phyloP scores from a whole-genome alignment of 495 filamentous ascomycete genomes.

The Hyaloscypha finlandica region DNA sequence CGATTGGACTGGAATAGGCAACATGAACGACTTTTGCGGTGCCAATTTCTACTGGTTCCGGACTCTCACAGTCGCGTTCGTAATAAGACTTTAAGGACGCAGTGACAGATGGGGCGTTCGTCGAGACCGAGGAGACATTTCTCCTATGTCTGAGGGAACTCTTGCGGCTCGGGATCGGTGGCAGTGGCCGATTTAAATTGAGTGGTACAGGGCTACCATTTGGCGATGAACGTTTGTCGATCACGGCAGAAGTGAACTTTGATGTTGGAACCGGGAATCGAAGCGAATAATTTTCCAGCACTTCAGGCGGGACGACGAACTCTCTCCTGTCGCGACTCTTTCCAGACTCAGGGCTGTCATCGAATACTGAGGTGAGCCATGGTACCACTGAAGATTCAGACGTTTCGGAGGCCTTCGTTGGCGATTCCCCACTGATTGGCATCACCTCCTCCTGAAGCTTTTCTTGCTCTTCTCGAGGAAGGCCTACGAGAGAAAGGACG shows the following conservation, averaged over 20 bases:
- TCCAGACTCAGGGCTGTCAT: neutral
- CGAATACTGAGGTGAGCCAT: slow-evolving; percentile 22
- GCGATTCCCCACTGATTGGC: neutral
- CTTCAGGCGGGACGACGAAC: neutral
- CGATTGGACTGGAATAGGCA: neutral
- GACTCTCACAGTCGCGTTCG: neutral
- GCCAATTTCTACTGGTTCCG: neutral
- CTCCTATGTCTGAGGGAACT: slow-evolving; percentile 7
- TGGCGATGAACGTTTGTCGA: slow-evolving; percentile 21
- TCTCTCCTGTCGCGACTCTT: neutral
- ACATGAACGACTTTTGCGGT: neutral
- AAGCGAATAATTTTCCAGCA: neutral
- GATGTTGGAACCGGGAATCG: slow-evolving; percentile 1
- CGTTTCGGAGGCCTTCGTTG: neutral
- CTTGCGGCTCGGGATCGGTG: slow-evolving; percentile 38
- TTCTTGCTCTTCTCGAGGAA: slow-evolving; percentile 9
- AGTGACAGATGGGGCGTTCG: neutral
- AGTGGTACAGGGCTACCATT: slow-evolving; percentile 31
- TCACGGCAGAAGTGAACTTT: neutral
- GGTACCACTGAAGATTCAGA: slow-evolving; percentile 12
- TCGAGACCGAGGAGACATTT: slow-evolving; percentile 35
- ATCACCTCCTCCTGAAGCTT: neutral
- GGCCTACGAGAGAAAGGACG: slow-evolving; percentile 14
- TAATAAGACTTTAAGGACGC: neutral
- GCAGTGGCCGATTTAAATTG: slow-evolving; percentile 43